Evolutionary conservation across 768 basidiomycete genomes (phyloP).

Genomic region (Hebeloma cylindrosporum): DNA sequence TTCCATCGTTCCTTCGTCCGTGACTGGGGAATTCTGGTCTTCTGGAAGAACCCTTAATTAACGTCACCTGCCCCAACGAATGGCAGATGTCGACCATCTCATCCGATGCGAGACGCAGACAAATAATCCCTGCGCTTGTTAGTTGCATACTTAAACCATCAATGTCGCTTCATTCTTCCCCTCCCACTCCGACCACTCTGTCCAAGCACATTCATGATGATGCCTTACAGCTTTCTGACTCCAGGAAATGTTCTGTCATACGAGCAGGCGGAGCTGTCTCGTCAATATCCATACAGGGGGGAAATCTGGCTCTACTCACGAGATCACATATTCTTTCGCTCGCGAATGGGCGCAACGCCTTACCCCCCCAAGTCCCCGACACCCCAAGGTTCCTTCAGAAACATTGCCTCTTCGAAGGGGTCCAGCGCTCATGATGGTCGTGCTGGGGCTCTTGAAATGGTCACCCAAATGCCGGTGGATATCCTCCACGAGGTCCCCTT

Average conservation of each 20-base stretch:
- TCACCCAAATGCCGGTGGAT: conserved; percentile 24
- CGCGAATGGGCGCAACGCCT: not conserved
- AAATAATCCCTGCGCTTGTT: no score
- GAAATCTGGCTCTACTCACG: conserved; percentile 6
- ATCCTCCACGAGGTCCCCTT: conserved; percentile 1
- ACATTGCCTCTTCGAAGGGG: conserved; percentile 1
- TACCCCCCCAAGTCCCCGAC: not conserved
- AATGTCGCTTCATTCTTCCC: no score
- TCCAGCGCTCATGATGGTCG: not conserved
- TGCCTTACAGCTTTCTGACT: not conserved
- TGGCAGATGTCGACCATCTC: no score
- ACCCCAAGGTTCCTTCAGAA: not conserved
- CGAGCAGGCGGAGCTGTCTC: not conserved
- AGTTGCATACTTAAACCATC: no score
- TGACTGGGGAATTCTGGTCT: no score
- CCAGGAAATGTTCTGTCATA: not conserved
- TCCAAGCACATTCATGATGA: no score
- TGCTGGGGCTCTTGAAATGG: conserved; percentile 17
- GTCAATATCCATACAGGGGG: not conserved
- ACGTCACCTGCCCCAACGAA: no score
- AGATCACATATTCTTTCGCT: conserved; percentile 3
- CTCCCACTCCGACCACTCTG: no score
- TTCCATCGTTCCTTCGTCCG: no score
- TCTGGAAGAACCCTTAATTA: no score
- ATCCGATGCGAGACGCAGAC: no score